Base-by-base conservation (phyloP, 73 alveolate species). In the Uronychia setigera region DNA sequence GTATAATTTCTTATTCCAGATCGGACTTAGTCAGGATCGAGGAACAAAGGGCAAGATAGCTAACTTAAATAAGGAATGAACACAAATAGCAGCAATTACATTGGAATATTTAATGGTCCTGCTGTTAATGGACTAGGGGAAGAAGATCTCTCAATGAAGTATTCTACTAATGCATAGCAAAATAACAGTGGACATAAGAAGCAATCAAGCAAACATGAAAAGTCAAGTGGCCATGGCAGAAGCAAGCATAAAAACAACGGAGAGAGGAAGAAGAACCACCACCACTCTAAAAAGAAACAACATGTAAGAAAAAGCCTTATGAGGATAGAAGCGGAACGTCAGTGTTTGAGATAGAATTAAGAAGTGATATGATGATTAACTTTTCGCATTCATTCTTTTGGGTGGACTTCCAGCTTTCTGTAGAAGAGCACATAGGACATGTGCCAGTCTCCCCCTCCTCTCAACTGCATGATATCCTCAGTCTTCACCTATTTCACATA, bases 401-500 rank as follows among this genome's bases (percentile, higher is more conserved):
- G 67, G 67, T 46, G 67, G 67, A 97, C 96, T 89, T 97, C 99
- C 80, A 96, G 78, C 86, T 96, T 98, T 84, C 98, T 96, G 93
- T 97, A 98, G 89, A 97, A 80, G 84, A 97, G 88, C 83, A 97
- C 88, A 89, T 98, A 98, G 19, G 99, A 99, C 98, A 96, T 98
- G 91, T 98, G 99, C 99, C 99, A 97, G 94, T 98, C 99, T 60
- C 99, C 99, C 33, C 99, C 99, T 76, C 99, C 99, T 93, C 93
- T 98, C 14, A 98, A 92, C 59, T 95, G 97, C 35, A 97, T 89
- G 60, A 98, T 97, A 34, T 98, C 98, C 82, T 97, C 98, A 29
- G 98, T 96, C 80, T 95, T 88, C 67, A 93, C 98, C 87, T 94
- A 92, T 30, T 97, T 83, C 74, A 97, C 99, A 31, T 87, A 79